phyloP scores from a whole-genome alignment of 2,329 filamentous ascomycete genomes.

The Trichoderma endophyticum region DNA sequence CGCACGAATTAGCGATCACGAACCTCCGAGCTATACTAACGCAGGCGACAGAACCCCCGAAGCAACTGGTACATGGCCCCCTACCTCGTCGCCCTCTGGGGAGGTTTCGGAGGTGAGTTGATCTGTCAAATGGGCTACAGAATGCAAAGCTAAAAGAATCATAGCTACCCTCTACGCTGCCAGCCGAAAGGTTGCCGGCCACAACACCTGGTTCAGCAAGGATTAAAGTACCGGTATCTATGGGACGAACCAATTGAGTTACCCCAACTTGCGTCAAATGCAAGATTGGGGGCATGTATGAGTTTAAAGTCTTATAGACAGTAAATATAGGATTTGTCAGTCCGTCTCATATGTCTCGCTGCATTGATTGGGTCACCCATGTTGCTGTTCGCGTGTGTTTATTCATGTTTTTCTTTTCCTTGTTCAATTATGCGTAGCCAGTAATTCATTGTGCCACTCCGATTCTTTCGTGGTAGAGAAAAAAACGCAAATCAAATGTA shows the following conservation, averaged over 20 bases:
- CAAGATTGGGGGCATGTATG: not conserved
- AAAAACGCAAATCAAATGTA: conserved; percentile 8
- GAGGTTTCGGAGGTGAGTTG: conserved; percentile 58
- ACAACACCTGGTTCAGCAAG: conserved; percentile 75
- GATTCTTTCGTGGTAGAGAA: conserved; percentile 25
- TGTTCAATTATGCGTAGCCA: conserved; percentile 30
- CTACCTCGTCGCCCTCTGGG: conserved; percentile 65
- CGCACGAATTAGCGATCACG: conserved; percentile 32
- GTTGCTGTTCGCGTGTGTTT: not conserved
- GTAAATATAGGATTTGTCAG: conserved; percentile 18
- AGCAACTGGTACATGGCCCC: conserved; percentile 64
- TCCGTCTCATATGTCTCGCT: not conserved
- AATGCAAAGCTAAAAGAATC: conserved; percentile 25
- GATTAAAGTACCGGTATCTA: conserved; percentile 35
- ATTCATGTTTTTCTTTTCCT: conserved; percentile 23
- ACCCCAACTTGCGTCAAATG: not conserved
- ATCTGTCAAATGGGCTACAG: not conserved
- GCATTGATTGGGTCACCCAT: not conserved
- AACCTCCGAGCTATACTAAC: conserved; percentile 13
- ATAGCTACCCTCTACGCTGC: conserved; percentile 66
- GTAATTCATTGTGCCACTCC: conserved; percentile 30
- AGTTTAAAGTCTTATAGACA: conserved; percentile 16
- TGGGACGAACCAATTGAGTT: not conserved
- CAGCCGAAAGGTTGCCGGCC: conserved; percentile 67
- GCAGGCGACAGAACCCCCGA: conserved; percentile 53